Base-by-base conservation (phyloP, 148 eudicot species). In the Rhododendron ferrugineum region DNA sequence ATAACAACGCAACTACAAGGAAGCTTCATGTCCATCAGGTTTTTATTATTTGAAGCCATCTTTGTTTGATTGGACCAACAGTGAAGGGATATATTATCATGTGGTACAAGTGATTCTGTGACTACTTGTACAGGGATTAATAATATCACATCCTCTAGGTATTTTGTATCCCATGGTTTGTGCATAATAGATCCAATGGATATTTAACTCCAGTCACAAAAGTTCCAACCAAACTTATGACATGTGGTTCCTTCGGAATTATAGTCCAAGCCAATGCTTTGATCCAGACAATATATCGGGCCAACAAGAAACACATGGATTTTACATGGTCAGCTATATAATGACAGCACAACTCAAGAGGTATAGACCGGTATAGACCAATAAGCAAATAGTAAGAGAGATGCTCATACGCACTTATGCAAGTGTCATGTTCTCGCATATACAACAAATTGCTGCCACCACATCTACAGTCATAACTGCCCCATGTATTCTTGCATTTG, bases 401-500 rank as follows among this genome's bases (percentile, higher is more conserved):
- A 74, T 74, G 28, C 9, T 32, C 80, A 32, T 20, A 90, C 94
- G 87, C 90, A 94, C 98, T 86, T 84, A 95, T 95, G 88, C 98
- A 95, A 4, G 89, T 88, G 87, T 95, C 98, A 46, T 94, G 98
- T 60, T 95, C 98, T 52, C 90, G 90, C 91, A 95, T 93, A 90
- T 95, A 95, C 44, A 94, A 78, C 36, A 86, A 78, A 66, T 92
- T 68, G 30, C 74, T 90, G 54, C 87, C 85, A 16, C 87, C 80
- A 85, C 98, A 95, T 81, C 88, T 89, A 88, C 98, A 95, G 54
- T 94, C 95, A 70, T 88, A 95, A 80, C 94, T 91, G 13, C 98
- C 98, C 97, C 96, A 95, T n/a, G 97, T 93, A 83, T 95, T 94
- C 90, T 94, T 94, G 87, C 98, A 95, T 56, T 84, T 90, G 94